These are phyloP conservation scores for Oleoguttula mirabilis DNA, from an alignment of 495 filamentous ascomycete species.

Conservation along the genomic window DNA sequence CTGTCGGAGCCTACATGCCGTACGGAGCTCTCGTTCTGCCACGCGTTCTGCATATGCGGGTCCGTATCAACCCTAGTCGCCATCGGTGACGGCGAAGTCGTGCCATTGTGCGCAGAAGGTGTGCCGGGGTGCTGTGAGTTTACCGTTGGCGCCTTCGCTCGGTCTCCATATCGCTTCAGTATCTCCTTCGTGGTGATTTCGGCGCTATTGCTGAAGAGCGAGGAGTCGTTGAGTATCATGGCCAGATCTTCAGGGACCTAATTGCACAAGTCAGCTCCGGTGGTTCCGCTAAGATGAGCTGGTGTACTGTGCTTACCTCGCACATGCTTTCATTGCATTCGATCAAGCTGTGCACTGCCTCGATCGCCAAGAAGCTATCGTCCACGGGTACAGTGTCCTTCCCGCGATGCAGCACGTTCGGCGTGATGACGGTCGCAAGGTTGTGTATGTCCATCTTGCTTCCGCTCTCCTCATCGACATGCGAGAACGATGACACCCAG, in stretches of 20 bases:
- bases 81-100: constrained; percentile 1
- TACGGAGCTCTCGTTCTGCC: constrained; percentile 22
- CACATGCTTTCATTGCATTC: constrained; percentile 92
- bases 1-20: constrained; percentile 17
- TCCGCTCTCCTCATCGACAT: constrained; percentile 82
- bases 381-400: constrained; percentile 58
- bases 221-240: constrained; percentile 68
- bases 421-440: constrained; percentile 93
- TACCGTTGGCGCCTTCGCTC: constrained; percentile 15
- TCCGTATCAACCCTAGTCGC: constrained; percentile 19
- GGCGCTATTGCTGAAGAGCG: constrained; percentile 63
- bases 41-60: constrained; percentile 12
- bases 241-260: constrained; percentile 90
- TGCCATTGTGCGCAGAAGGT: constrained; percentile 2
- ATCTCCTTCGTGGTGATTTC: constrained; percentile 97
- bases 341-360: constrained; percentile 80
- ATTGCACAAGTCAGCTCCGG: too few species aligned
- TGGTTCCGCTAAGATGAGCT: background rate
- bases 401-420: constrained; percentile 80
- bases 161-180: constrained; percentile 35
- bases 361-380: constrained; percentile 81
- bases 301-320: constrained; percentile 72
- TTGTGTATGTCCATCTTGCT: constrained; percentile 99
- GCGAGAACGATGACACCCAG: constrained; percentile 94
- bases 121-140: constrained; percentile 2